Conservation (phyloP, 805 yeast genomes). For the Nakazawaea ishiwadae region DNA sequence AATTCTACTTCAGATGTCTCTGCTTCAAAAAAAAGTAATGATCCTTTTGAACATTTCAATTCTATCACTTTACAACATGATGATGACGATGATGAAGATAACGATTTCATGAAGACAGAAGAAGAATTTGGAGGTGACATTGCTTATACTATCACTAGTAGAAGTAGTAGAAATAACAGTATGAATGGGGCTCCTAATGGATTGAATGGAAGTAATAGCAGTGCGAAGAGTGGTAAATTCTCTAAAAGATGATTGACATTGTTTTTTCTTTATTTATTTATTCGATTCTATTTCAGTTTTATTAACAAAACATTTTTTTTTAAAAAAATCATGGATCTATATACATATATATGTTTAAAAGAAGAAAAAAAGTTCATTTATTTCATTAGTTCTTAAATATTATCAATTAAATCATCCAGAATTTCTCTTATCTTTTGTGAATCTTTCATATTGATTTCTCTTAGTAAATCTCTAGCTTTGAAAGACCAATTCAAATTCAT, state of each 20-base stretch:
- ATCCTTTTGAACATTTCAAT: conserved; percentile 82
- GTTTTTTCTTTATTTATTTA: not conserved
- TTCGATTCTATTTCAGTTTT: too few relatives aligned
- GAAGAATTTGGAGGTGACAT: conserved; percentile 47
- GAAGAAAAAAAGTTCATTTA: too few relatives aligned
- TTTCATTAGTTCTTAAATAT: too few relatives aligned
- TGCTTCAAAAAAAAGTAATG: conserved; percentile 23
- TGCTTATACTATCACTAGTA: conserved; percentile 46
- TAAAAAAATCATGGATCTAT: too few relatives aligned
- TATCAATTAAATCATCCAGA: too few relatives aligned
- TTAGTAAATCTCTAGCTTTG: conserved; percentile 10
- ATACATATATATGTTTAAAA: too few relatives aligned
- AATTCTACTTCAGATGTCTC: not conserved
- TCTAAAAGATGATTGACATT: conserved; percentile 20
- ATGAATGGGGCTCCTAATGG: conserved; percentile 1
- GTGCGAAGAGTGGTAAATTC: conserved; percentile 20
- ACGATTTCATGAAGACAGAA: conserved; percentile 35
- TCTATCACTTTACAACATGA: conserved; percentile 83
- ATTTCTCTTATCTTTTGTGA: too few relatives aligned
- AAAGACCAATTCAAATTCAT: conserved; percentile 6
- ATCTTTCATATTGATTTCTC: not conserved
- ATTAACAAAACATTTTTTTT: too few relatives aligned
- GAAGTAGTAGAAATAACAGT: conserved; percentile 13
- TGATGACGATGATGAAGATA: conserved; percentile 39
- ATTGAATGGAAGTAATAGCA: conserved; percentile 22